phyloP scores from a whole-genome alignment of 441 rosid genomes.

The Erysimum cheiri region DNA sequence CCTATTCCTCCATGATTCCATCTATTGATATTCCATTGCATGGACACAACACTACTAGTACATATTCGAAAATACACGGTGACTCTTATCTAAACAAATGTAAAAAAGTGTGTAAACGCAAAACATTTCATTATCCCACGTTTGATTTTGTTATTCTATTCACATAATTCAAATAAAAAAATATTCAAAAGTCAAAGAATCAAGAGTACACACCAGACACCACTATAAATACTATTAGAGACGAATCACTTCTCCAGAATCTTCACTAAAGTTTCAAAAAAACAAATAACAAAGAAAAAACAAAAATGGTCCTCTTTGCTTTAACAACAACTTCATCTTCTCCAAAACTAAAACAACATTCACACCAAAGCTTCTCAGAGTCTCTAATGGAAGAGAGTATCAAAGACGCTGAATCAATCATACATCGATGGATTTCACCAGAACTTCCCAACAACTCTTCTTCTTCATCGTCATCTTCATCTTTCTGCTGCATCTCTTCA shows the following conservation, averaged over 20 bases:
- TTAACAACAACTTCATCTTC: constrained; percentile 21
- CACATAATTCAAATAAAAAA: too few species aligned
- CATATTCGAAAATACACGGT: background rate
- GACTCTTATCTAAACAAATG: background rate
- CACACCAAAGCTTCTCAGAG: constrained; percentile 53
- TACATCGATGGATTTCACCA: constrained; percentile 50
- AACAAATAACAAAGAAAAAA: background rate
- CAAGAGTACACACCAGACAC: too few species aligned
- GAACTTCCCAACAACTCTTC: constrained; percentile 12
- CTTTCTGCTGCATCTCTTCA: constrained; percentile 34
- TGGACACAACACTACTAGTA: background rate
- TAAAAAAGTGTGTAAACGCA: background rate
- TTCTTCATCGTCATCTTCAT: constrained; percentile 15
- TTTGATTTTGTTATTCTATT: constrained; percentile 7
- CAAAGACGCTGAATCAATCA: constrained; percentile 47
- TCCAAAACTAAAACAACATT: constrained; percentile 29
- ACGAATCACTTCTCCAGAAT: background rate
- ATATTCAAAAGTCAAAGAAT: too few species aligned
- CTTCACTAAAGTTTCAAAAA: background rate
- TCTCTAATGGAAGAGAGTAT: constrained; percentile 58
- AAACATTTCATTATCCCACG: constrained; percentile 34
- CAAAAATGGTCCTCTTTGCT: constrained; percentile 27
- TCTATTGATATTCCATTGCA: constrained; percentile 21
- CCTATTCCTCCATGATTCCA: background rate
- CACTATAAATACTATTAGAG: constrained; percentile 25